Percentiles rank a stretch among this genome's conserved stretches.
Evolutionary conservation across 2,329 filamentous ascomycete genomes (phyloP).

Genomic region (Trichoderma sp.): DNA sequence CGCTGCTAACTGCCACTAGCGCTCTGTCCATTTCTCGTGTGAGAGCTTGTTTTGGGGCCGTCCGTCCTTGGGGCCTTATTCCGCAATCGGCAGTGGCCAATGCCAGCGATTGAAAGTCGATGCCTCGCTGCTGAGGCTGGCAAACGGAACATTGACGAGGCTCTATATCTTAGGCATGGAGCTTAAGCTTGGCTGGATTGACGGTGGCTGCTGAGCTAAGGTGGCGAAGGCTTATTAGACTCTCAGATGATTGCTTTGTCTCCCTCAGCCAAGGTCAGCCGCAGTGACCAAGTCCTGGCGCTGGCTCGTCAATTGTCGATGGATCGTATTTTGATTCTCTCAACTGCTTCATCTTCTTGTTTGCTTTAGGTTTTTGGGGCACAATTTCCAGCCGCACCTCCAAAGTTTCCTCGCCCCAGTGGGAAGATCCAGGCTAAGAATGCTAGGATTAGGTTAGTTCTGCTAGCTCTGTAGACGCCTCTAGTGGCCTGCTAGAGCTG

Average conservation of each 20-base stretch:
- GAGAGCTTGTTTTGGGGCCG: background rate
- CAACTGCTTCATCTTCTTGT: background rate
- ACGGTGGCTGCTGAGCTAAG: conserved; percentile 22
- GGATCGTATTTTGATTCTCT: background rate
- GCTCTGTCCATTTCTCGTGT: background rate
- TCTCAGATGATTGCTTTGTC: background rate
- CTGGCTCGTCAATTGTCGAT: conserved; percentile 9
- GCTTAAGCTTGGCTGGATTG: background rate
- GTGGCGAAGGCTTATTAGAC: conserved; percentile 15
- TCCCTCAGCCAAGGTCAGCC: background rate
- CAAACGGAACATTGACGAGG: background rate
- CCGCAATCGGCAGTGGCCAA: conserved; percentile 6
- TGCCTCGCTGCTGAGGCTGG: background rate
- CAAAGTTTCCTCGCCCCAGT: conserved; percentile 19
- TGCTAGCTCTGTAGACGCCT: background rate
- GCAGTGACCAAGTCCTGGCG: background rate
- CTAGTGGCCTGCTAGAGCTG: background rate
- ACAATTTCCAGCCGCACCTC: conserved; percentile 20
- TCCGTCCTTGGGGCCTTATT: background rate
- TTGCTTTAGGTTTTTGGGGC: conserved; percentile 3
- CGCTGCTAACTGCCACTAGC: background rate
- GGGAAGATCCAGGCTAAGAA: background rate
- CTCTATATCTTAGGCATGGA: background rate
- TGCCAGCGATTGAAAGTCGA: background rate
- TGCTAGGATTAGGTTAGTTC: background rate